Base-by-base conservation (phyloP, 208 protist species). In the Trypanosomatidae sp. region DNA sequence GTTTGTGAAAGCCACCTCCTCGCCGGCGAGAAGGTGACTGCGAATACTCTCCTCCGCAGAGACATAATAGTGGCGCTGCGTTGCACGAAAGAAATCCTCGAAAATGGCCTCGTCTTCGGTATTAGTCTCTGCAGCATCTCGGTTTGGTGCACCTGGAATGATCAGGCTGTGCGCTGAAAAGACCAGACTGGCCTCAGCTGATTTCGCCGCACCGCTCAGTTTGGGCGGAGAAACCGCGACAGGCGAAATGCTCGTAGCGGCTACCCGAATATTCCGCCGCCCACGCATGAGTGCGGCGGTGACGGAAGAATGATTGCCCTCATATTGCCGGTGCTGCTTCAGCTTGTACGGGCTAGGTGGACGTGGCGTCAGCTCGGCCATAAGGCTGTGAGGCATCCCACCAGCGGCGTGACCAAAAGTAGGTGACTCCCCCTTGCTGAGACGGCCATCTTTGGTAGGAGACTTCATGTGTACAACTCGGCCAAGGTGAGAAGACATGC, bases 261-360 rank as follows among this genome's bases (percentile, higher is more conserved):
- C 64, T 17, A 70, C 47, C 30, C 44, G 59, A 25, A 69, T 13
- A 39, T 62, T 64, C 9, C 58, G 36, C 0, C 60, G 50, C 1
- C 69, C 69, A 10, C 70, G 36, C 19, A 87, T 67, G 39, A 87
- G 78, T 1, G 59, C 12, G 1, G 77, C 76, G 12, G 86, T 41
- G 36, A 90, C 74, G 25, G 81, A 85, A 10, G 64, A 50, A 62
- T 30, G 43, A 22, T 75, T 19, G 41, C 47, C 22, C 28, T 50
- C 56, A 66, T 75, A 30, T 12, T 36, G 19, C 0, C 39, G 55
- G 41, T 67, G 73, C 43, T 58, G 46, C 60, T 73, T 74, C n/a
- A 83, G 71, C 49, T 80, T 75, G 80, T 91, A 94, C 17, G 90
- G 90, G 69, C 90, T 94, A 30, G 90, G 90, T 12, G 90, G 87